Base-by-base conservation (phyloP, 2,329 filamentous ascomycete genomes). In the Fusarium sp. region DNA sequence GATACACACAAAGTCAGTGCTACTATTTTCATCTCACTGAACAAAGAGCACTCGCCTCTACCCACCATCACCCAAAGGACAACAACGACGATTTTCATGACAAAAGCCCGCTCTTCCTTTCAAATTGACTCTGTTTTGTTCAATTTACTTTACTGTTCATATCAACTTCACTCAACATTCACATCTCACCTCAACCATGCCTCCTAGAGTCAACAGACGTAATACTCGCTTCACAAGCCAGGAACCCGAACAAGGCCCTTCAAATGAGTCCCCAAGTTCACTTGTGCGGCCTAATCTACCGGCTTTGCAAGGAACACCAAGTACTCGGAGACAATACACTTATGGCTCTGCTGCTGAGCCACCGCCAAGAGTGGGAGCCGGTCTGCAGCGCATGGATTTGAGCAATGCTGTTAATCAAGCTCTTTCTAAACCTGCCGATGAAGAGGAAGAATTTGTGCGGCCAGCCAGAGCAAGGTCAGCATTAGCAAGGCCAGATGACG, bases 321-420 rank as follows among this genome's bases (percentile, higher is more conserved):
- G 78, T 43, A 74, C 78, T 13, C 73, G 79, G 29, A 74, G 79
- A 38, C 79, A 80, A 62, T 81, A 80, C 57, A 75, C 78, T 2
- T 81, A 81, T 68, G 80, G 80, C 33, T 77, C 80, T 33, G 77
- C 58, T n/a, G 75, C 67, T 29, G 80, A 81, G 49, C 80, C 80
- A 4, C 67, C 69, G 20, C 75, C 75, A 35, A 66, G 73, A 62
- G 48, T 63, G 35, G 64, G 60, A 46, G 53, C 63, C 63, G 55
- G 77, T 71, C 28, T 66, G 8, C 71, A 72, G 24, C 58, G 68
- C 20, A 68, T 74, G 62, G 70, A 75, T 39, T 60, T 80, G 20
- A 71, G 70, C 52, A 73, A 63, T 44, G 79, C 77, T 10, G 75
- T 80, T 31, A 72, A 69, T 12, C 69, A 72, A 15, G 77, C 73